phyloP scores from a whole-genome alignment of 495 filamentous ascomycete genomes.

The Lepraria neglecta region DNA sequence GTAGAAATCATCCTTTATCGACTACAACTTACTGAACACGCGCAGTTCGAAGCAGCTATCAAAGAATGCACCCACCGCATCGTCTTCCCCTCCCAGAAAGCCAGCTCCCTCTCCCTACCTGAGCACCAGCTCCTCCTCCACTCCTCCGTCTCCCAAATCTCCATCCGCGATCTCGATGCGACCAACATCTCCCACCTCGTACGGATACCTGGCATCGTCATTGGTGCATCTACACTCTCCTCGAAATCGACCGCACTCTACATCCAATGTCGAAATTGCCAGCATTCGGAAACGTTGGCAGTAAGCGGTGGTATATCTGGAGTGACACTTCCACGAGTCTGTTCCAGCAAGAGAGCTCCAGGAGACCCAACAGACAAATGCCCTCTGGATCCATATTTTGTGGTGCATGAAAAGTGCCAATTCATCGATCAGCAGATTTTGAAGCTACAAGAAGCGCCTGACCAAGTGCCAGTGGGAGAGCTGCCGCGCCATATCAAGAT shows the following conservation, averaged over 20 bases:
- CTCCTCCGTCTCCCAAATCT: constrained; percentile 80
- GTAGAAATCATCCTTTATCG: constrained; percentile 21
- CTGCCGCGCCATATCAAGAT: constrained; percentile 90
- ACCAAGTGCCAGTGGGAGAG: constrained; percentile 96
- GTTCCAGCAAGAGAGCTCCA: constrained; percentile 52
- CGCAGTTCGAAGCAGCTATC: constrained; percentile 83
- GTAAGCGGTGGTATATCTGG: constrained; percentile 82
- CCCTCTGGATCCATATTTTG: constrained; percentile 90
- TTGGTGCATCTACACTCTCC: constrained; percentile 92
- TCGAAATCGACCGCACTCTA: constrained; percentile 85
- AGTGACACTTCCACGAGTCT: constrained; percentile 72
- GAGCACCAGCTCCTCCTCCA: constrained; percentile 95
- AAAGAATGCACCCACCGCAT: constrained; percentile 88
- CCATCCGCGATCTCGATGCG: constrained; percentile 90
- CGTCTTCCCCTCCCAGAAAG: constrained; percentile 69
- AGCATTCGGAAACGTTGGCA: constrained; percentile 60
- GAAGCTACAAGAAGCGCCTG: constrained; percentile 96
- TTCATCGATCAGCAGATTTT: constrained; percentile 98
- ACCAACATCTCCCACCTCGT: constrained; percentile 91
- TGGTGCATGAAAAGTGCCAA: constrained; percentile 86
- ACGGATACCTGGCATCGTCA: constrained; percentile 93
- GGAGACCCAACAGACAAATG: constrained; percentile 63
- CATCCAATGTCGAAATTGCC: constrained; percentile 86
- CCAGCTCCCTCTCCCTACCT: constrained; percentile 61
- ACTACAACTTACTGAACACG: constrained; percentile 16